These are phyloP conservation scores for Termitomyces sp. DNA, from an alignment of 768 basidiomycete species.

Conservation along the genomic window DNA sequence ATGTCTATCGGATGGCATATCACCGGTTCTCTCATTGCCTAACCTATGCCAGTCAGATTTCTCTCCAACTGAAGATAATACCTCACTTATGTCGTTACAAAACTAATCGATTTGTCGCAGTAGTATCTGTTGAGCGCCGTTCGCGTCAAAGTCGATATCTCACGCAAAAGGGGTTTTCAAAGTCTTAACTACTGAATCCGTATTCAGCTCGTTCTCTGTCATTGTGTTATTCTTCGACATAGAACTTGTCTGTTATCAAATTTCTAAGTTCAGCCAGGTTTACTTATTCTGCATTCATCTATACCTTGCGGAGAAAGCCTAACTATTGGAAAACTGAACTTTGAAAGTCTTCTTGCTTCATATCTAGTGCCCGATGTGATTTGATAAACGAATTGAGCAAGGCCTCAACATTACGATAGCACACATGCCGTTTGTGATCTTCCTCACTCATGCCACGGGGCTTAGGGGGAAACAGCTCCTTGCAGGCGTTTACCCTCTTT, in stretches of 20 bases:
- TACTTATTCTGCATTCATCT: no score
- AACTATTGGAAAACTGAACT: neutral
- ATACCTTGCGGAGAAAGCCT: no score
- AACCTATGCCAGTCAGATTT: neutral
- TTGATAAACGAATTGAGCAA: conserved; percentile 4
- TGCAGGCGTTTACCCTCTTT: neutral
- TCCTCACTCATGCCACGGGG: conserved; percentile 7
- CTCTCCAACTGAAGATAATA: neutral
- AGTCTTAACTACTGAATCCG: no score
- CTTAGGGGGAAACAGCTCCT: neutral
- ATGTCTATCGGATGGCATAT: no score
- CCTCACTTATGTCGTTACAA: no score
- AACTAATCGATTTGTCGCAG: conserved; percentile 37
- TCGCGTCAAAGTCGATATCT: neutral
- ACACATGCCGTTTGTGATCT: conserved; percentile 2
- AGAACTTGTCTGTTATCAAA: no score
- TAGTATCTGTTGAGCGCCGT: conserved; percentile 8
- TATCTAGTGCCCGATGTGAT: conserved; percentile 3
- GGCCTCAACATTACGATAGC: neutral
- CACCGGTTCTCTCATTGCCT: no score
- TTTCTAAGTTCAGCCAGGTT: no score
- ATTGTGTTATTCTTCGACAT: no score
- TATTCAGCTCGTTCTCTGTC: no score
- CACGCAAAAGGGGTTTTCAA: conserved; percentile 25
- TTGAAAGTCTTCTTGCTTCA: neutral